These are phyloP conservation scores for Neurospora terricola DNA, from an alignment of 495 filamentous ascomycete species.

Conservation along the genomic window DNA sequence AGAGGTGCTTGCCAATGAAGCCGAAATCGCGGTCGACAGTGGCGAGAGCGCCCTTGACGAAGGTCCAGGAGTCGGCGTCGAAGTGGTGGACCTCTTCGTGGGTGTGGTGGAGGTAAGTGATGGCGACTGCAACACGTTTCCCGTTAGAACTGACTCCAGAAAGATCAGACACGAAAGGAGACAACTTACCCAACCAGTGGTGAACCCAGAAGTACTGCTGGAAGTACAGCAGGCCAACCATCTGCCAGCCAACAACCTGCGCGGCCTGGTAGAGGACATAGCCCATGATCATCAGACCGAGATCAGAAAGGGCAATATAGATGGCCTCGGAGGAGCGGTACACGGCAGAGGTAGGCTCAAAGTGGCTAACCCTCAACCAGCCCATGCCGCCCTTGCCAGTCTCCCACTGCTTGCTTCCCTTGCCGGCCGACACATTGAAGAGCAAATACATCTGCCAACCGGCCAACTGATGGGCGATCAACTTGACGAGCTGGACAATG, in stretches of 20 bases:
- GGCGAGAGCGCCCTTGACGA: conserved; percentile 72
- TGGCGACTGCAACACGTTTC: conserved; percentile 40
- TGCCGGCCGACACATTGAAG: conserved; percentile 85
- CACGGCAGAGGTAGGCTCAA: conserved; percentile 75
- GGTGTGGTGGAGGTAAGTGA: conserved; percentile 87
- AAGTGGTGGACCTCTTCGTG: conserved; percentile 78
- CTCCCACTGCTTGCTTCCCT: conserved; percentile 70
- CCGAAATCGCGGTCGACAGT: conserved; percentile 86
- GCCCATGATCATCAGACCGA: conserved; percentile 57
- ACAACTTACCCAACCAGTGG: conserved; percentile 74
- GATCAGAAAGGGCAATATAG: conserved; percentile 71
- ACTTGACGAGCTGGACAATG: conserved; percentile 60
- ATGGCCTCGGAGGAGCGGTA: conserved; percentile 85
- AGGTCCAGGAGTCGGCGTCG: conserved; percentile 65
- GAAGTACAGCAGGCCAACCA: conserved; percentile 81
- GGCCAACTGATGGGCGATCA: conserved; percentile 73
- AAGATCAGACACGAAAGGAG: too few relatives aligned
- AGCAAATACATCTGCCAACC: conserved; percentile 83
- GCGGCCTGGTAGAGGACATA: conserved; percentile 44
- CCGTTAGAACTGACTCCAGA: too few relatives aligned
- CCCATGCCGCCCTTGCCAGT: conserved; percentile 45
- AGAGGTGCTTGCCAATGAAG: conserved; percentile 70
- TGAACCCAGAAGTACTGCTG: conserved; percentile 96
- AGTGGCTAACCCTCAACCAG: conserved; percentile 83
- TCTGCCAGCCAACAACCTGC: conserved; percentile 68